Evolutionary conservation across 139 green algal species (phyloP), one percentile per base, ranked within the genome.

Genomic region (Chlamydomonas sp.): DNA sequence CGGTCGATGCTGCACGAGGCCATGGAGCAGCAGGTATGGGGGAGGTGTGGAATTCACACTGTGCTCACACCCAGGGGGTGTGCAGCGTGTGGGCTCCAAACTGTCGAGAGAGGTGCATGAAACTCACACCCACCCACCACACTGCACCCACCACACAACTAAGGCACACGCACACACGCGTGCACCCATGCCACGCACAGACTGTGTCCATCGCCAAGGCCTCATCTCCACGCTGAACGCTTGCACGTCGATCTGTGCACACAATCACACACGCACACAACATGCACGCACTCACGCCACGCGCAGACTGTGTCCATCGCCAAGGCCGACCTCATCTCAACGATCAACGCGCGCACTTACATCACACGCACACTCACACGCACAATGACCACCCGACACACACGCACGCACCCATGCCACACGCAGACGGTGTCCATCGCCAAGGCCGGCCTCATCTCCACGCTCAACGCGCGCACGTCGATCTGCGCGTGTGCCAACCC

Each of bases 261-360:
- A n/a, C n/a, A n/a, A n/a, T n/a, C n/a, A n/a, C n/a, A n/a, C n/a
- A n/a, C n/a, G n/a, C n/a, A n/a, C n/a, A n/a, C n/a, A n/a, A n/a
- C n/a, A n/a, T n/a, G n/a, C n/a, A n/a, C n/a, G n/a, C n/a, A n/a
- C n/a, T n/a, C n/a, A n/a, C n/a, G n/a, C n/a, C n/a, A n/a, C 49
- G 67, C 60, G 61, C 93, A 99, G 84, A 99, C 94, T 16, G 92
- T 98, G 57, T 93, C 82, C 0, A 85, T 99, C 49, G 95, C 95
- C 73, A 99, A 99, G 88, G 94, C 94, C 0, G 95, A 95, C 37
- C 96, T 99, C 79, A 97, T 98, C 69, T 90, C 87, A n/a, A 95
- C 90, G 1, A 86, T 99, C 10, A 98, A 98, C 78, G 95, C 95
- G 3, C 87, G 95, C 65, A 97, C 92, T 34, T 92, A n/a, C n/a